A percentile compares a stretch with the other conserved stretches of the same genome.
Evolutionary conservation across 2,329 filamentous ascomycete genomes (phyloP).

Genomic region (Exophiala bonariae): DNA sequence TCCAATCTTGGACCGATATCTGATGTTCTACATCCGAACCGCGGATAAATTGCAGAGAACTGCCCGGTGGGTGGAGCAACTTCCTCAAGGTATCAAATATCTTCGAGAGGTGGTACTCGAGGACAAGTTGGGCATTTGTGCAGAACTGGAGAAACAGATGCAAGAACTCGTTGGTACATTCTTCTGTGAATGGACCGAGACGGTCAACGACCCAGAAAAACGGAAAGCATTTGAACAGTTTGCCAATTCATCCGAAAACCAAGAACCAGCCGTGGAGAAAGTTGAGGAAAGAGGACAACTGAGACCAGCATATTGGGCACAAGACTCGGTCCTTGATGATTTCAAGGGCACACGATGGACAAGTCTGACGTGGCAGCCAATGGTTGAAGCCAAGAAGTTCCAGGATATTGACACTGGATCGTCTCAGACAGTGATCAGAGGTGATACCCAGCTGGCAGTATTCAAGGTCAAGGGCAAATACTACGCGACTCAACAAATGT

Average conservation of each 20-base stretch:
- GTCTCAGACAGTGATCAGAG: constrained; percentile 75
- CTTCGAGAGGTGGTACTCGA: constrained; percentile 79
- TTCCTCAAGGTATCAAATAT: constrained; percentile 82
- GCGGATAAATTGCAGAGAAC: constrained; percentile 88
- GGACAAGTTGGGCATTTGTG: constrained; percentile 82
- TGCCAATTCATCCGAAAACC: constrained; percentile 73
- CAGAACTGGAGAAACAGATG: constrained; percentile 85
- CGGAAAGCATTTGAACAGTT: constrained; percentile 77
- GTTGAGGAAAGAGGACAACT: constrained; percentile 71
- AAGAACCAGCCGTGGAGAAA: constrained; percentile 65
- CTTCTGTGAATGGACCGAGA: constrained; percentile 92
- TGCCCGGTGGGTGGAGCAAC: constrained; percentile 79
- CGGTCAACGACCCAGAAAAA: constrained; percentile 67
- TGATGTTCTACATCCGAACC: constrained; percentile 92
- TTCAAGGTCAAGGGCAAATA: constrained; percentile 80
- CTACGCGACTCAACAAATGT: constrained; percentile 92
- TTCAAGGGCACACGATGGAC: constrained; percentile 71
- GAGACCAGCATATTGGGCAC: constrained; percentile 76
- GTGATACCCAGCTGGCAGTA: constrained; percentile 84
- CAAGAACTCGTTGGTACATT: constrained; percentile 76
- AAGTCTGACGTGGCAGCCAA: constrained; percentile 72
- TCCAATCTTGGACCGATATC: constrained; percentile 80
- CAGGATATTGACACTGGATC: constrained; percentile 68
- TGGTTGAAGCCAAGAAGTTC: constrained; percentile 72
- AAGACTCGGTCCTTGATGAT: constrained; percentile 65